A percentile compares a stretch with the other conserved stretches of the same genome.
phyloP scores from a whole-genome alignment of 2,329 filamentous ascomycete species.

The Lecanicillium sp. region DNA sequence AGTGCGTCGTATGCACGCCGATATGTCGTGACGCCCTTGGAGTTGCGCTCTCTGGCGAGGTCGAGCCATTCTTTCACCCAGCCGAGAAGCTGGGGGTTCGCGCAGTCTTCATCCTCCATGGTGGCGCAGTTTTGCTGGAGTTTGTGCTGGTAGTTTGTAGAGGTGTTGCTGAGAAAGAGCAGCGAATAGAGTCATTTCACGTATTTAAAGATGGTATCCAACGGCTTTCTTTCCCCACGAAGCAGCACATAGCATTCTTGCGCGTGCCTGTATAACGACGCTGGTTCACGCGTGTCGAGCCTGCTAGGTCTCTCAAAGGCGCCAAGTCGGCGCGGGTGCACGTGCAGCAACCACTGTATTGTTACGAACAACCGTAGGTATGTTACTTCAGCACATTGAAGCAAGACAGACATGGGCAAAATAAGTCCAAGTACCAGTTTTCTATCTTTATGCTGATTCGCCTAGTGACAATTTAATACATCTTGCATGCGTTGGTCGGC shows the following conservation, averaged over 20 bases:
- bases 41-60: slow-evolving; percentile 59
- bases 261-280: neutral
- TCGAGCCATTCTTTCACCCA: slow-evolving; percentile 79
- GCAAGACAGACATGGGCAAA: too few species aligned
- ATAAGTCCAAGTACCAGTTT: too few species aligned
- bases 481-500: too few species aligned
- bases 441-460: too few species aligned
- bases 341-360: too few species aligned
- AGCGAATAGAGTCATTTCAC: neutral
- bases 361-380: too few species aligned
- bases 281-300: slow-evolving; percentile 1
- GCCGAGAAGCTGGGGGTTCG: slow-evolving; percentile 64
- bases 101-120: slow-evolving; percentile 20
- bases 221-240: neutral
- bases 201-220: neutral
- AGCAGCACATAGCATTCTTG: neutral
- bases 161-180: too few species aligned
- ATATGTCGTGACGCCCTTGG: slow-evolving; percentile 66
- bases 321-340: neutral
- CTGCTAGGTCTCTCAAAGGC: neutral
- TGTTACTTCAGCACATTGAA: too few species aligned
- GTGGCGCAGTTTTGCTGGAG: too few species aligned
- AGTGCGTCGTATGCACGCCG: slow-evolving; percentile 72
- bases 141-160: too few species aligned
- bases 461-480: too few species aligned